Evolutionary conservation across 352 stramenopile genomes (phyloP), one percentile per base, ranked within the genome.

Genomic region (Globisporangium iwayamae): DNA sequence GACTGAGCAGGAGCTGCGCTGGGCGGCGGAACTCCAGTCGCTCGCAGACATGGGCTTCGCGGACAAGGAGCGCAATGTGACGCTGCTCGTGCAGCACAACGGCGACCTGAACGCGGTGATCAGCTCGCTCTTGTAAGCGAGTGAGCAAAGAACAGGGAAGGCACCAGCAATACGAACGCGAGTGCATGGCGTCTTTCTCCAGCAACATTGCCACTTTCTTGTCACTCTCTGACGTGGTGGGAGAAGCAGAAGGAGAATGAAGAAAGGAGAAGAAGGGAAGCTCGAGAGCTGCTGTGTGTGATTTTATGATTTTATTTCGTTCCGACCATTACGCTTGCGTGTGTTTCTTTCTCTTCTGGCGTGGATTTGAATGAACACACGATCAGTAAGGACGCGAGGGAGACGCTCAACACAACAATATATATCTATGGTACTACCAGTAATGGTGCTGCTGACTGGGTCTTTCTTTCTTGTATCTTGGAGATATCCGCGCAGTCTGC

Each of bases 1-100:
- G 34, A 79, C 55, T 11, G 69, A 83, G 4, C 71, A 81, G 8
- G 74, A 88, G 34, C 53, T 78, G 53, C 75, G 73, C 59, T 92
- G 78, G 80, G 56, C 64, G 0, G 67, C 62, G 22, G 64, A 86
- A 41, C 70, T 91, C 46, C 63, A 78, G 48, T 65, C 70, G 25
- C 67, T 94, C 36, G 70, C 57, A 1, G 78, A 90, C 39, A 94
- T 94, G 85, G 83, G 85, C 34, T 94, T 94, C 48, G 69, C 66
- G 39, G 76, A 93, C 63, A 77, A 74, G 9, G 50, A 76, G 10
- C 74, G 67, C 66, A 91, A 87, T 69, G 61, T 81, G 39, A 58
- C 72, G 45, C 71, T 94, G 43, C 71, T 94, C 11, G 72, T 74
- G 25, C 67, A 79, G 53, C 65, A 89, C 68, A 65, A 89, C 2